phyloP scores from a whole-genome alignment of 2,329 filamentous ascomycete genomes.

The Fusarium lyarnte region DNA sequence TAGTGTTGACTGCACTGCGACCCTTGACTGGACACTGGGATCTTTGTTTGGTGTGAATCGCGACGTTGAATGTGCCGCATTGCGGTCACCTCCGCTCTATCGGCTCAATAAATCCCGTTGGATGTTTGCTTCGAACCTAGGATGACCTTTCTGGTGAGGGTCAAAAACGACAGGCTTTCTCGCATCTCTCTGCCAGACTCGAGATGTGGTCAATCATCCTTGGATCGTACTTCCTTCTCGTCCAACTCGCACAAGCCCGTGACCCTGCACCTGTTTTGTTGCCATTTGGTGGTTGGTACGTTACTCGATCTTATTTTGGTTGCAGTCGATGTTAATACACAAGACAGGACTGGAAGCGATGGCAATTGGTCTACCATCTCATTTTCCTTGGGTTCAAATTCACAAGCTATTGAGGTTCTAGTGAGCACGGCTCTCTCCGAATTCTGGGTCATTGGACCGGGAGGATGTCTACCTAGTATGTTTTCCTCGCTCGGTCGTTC shows the following conservation, averaged over 20 bases:
- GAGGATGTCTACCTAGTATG: slow-evolving; percentile 64
- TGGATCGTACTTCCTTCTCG: slow-evolving; percentile 25
- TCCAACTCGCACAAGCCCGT: slow-evolving; percentile 26
- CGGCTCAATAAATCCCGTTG: slow-evolving; percentile 3
- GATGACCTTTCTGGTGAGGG: background rate
- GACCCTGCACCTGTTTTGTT: slow-evolving; percentile 35
- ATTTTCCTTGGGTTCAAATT: slow-evolving; percentile 58
- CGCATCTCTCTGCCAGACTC: background rate
- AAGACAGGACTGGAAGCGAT: slow-evolving; percentile 68
- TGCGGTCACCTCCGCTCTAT: slow-evolving; percentile 4
- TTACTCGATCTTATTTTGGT: background rate
- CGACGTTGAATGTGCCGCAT: slow-evolving; percentile 8
- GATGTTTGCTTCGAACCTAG: slow-evolving; percentile 5
- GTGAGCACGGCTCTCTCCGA: slow-evolving; percentile 76
- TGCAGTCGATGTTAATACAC: slow-evolving; percentile 12
- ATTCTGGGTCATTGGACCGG: slow-evolving; percentile 72
- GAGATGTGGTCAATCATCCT: slow-evolving; percentile 32
- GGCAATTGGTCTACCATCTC: slow-evolving; percentile 77
- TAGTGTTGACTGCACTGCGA: background rate
- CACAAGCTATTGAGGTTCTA: slow-evolving; percentile 51
- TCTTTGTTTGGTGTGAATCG: slow-evolving; percentile 1
- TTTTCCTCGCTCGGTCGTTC: slow-evolving; percentile 11
- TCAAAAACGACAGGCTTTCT: background rate
- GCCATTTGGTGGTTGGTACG: slow-evolving; percentile 36
- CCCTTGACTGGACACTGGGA: background rate